Evolutionary conservation across 352 stramenopile species (phyloP).

Genomic region (Globisporangium spiculum): DNA sequence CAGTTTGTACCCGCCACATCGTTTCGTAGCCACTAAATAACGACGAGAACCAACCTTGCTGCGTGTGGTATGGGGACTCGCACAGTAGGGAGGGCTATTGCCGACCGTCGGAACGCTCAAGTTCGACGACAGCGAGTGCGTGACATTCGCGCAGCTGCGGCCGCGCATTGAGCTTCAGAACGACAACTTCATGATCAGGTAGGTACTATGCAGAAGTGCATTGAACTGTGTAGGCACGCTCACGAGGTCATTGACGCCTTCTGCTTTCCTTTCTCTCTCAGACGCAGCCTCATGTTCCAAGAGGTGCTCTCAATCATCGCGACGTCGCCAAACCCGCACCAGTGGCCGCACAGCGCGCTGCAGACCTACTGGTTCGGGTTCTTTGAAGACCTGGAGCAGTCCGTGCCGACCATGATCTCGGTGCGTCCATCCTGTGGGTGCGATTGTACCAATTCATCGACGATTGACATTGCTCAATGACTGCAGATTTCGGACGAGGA

Average conservation of each 20-base stretch:
- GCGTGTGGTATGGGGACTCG: neutral
- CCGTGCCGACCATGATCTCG: constrained; percentile 38
- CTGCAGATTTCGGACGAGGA: constrained; percentile 43
- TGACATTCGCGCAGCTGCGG: constrained; percentile 66
- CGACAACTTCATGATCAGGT: constrained; percentile 56
- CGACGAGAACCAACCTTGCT: neutral
- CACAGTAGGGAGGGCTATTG: constrained; percentile 18
- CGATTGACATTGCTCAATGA: neutral
- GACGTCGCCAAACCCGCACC: constrained; percentile 54
- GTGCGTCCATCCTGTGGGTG: constrained; percentile 19
- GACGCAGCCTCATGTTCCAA: constrained; percentile 70
- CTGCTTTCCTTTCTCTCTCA: constrained; percentile 7
- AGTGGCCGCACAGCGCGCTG: constrained; percentile 55
- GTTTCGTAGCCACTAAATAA: neutral
- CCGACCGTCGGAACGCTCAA: constrained; percentile 63
- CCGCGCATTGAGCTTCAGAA: constrained; percentile 66
- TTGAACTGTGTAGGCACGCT: too few relatives aligned
- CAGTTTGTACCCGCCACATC: neutral
- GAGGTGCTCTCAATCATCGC: constrained; percentile 67
- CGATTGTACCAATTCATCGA: too few relatives aligned
- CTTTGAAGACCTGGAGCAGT: constrained; percentile 42
- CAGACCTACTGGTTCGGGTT: constrained; percentile 82
- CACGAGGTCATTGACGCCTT: neutral
- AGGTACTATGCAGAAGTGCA: constrained; percentile 1
- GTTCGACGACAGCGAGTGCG: constrained; percentile 55